Conservation (phyloP, 345 rosid species). For the Hibiscus syriacus region DNA sequence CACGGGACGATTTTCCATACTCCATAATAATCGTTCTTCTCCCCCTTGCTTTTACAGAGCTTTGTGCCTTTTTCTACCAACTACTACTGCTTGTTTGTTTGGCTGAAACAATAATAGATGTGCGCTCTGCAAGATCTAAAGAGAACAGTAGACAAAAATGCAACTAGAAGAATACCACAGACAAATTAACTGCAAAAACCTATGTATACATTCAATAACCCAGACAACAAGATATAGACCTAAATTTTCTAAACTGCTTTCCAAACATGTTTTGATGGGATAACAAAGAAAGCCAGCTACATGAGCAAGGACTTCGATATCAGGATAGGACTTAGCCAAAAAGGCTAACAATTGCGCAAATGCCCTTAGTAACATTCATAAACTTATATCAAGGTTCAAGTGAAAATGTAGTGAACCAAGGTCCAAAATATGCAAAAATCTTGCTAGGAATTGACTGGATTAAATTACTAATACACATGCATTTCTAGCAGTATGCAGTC, state of each 20-base stretch:
- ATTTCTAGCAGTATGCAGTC: neutral
- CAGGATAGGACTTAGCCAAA: neutral
- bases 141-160: neutral
- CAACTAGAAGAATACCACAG: neutral
- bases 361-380: neutral
- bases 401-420: too few relatives aligned
- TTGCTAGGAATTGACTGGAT: too few relatives aligned
- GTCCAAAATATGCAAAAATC: too few relatives aligned
- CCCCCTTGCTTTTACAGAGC: neutral
- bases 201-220: too few relatives aligned
- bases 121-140: neutral
- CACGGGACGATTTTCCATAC: neutral
- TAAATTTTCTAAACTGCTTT: neutral
- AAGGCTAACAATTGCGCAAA: too few relatives aligned
- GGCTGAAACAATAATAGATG: neutral
- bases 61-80: neutral
- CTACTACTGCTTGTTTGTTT: too few relatives aligned
- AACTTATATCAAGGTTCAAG: neutral
- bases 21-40: neutral
- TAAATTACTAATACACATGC: neutral
- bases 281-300: neutral
- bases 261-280: neutral
- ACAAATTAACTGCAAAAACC: neutral
- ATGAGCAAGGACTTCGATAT: neutral
- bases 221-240: neutral